Evolutionary conservation across 1,139 yeast species (phyloP).

Genomic region (Nakaseomyces nivariensis): DNA sequence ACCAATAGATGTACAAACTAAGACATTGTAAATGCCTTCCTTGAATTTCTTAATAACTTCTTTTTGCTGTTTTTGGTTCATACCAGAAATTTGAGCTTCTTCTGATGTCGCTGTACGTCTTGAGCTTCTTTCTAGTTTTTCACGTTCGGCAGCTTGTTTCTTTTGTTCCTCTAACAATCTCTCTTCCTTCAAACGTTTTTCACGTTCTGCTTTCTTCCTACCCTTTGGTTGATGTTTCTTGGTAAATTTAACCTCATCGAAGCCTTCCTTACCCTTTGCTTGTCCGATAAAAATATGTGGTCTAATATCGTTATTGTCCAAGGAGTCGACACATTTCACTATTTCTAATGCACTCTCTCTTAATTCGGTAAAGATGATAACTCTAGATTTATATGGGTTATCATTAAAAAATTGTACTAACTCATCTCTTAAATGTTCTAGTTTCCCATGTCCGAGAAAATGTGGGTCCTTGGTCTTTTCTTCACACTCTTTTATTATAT

Average conservation of each 20-base stretch:
- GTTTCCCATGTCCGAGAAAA: slow-evolving; percentile 66
- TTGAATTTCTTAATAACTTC: slow-evolving; percentile 67
- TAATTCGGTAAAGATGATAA: slow-evolving; percentile 77
- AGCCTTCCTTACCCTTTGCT: slow-evolving; percentile 47
- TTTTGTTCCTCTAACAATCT: slow-evolving; percentile 20
- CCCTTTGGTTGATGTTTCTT: slow-evolving; percentile 35
- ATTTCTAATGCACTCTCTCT: slow-evolving; percentile 87
- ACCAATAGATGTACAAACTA: slow-evolving; percentile 95
- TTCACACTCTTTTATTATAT: slow-evolving; percentile 40
- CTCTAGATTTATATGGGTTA: slow-evolving; percentile 44
- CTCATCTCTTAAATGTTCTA: slow-evolving; percentile 51
- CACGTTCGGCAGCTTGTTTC: slow-evolving; percentile 23
- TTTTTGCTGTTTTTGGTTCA: slow-evolving; percentile 67
- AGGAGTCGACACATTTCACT: slow-evolving; percentile 51
- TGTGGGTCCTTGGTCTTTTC: slow-evolving; percentile 33
- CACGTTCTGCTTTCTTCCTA: slow-evolving; percentile 32
- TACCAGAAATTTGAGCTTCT: slow-evolving; percentile 38
- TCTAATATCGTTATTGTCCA: slow-evolving; percentile 36
- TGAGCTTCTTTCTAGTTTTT: slow-evolving; percentile 27
- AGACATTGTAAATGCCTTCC: slow-evolving; percentile 57
- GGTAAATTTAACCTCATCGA: slow-evolving; percentile 44
- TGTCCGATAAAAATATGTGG: slow-evolving; percentile 95
- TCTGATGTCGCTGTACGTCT: slow-evolving; percentile 36
- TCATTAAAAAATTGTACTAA: slow-evolving; percentile 44
- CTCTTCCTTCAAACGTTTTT: slow-evolving; percentile 28